A percentile compares a stretch with the other conserved stretches of the same genome.
phyloP scores from a whole-genome alignment of 768 basidiomycete genomes.

The Naganishia randhawae region DNA sequence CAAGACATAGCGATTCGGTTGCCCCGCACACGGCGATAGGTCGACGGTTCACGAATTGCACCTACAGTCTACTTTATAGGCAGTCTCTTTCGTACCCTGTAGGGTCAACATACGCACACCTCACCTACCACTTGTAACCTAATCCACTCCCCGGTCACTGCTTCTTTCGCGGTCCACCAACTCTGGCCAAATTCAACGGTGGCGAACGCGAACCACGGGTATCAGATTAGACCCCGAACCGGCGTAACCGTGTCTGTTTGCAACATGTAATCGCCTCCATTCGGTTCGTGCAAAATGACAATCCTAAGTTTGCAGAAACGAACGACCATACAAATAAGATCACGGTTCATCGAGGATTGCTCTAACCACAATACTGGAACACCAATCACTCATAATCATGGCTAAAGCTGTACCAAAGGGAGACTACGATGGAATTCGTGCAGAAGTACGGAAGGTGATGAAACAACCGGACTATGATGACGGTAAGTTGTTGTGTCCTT shows the following conservation, averaged over 20 bases:
- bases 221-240: background rate
- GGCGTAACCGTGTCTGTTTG: background rate
- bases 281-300: conserved; percentile 3
- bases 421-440: conserved; percentile 37
- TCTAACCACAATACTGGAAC: too few relatives aligned
- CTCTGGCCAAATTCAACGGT: too few relatives aligned
- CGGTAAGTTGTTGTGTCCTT: conserved; percentile 22
- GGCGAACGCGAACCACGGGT: background rate
- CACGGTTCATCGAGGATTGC: too few relatives aligned
- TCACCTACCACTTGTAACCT: background rate
- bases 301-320: background rate
- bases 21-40: too few relatives aligned
- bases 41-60: too few relatives aligned
- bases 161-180: too few relatives aligned
- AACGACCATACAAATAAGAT: background rate
- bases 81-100: too few relatives aligned
- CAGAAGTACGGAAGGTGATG: conserved; percentile 44
- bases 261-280: background rate
- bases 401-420: conserved; percentile 25
- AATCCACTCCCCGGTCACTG: background rate
- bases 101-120: too few relatives aligned
- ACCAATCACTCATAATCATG: background rate
- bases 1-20: too few relatives aligned
- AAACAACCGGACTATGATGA: conserved; percentile 50
- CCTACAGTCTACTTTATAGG: too few relatives aligned